Percentiles rank a stretch among this genome's conserved stretches.
Conservation (phyloP, 805 yeast species). For the Sugiyamaella boreocaroliniensis region DNA sequence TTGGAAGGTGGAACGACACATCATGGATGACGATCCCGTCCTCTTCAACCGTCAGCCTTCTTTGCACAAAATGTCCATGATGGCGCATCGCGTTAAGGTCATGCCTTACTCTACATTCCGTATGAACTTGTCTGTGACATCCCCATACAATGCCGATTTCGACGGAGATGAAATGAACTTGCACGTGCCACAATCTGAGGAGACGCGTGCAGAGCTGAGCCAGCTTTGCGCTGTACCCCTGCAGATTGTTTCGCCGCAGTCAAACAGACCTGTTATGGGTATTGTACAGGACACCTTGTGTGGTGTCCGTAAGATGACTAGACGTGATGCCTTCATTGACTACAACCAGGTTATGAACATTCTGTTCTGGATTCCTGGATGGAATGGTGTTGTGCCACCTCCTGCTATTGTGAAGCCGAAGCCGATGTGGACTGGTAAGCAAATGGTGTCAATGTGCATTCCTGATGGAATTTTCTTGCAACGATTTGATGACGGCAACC, state of each 20-base stretch:
- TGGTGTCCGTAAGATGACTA: slow-evolving; percentile 93
- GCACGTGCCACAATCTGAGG: slow-evolving; percentile 98
- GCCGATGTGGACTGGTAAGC: slow-evolving; percentile 98
- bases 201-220: slow-evolving; percentile 91
- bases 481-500: slow-evolving; percentile 84
- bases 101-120: slow-evolving; percentile 99
- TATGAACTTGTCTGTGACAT: slow-evolving; percentile 90
- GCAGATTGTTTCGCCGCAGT: slow-evolving; percentile 97
- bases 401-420: slow-evolving; percentile 93
- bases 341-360: slow-evolving; percentile 94
- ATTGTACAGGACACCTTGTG: slow-evolving; percentile 98
- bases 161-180: slow-evolving; percentile 99
- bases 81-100: slow-evolving; percentile 97
- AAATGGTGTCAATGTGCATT: slow-evolving; percentile 81
- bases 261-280: slow-evolving; percentile 99
- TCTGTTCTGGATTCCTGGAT: slow-evolving; percentile 94
- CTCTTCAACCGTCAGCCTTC: slow-evolving; percentile 99
- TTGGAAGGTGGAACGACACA: slow-evolving; percentile 98
- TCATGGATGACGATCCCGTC: slow-evolving; percentile 96
- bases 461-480: slow-evolving; percentile 95
- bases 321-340: slow-evolving; percentile 81
- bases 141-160: slow-evolving; percentile 99
- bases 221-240: slow-evolving; percentile 95
- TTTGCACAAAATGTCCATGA: slow-evolving; percentile 98
- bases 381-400: slow-evolving; percentile 97